Base-by-base conservation (phyloP, 1,139 yeast genomes). In the Diutina neorugosa region DNA sequence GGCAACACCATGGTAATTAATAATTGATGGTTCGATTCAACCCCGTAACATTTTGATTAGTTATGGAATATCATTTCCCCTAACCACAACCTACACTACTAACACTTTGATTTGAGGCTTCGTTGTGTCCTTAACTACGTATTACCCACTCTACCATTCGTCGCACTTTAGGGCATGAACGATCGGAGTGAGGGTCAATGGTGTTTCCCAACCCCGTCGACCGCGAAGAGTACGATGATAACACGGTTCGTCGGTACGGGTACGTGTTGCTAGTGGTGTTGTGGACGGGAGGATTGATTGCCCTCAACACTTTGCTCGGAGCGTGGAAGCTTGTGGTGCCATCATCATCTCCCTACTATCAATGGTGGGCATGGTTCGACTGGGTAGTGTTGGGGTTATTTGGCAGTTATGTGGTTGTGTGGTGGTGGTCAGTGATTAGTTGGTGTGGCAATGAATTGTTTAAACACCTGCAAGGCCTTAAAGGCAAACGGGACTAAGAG, bases 361-460 rank as follows among this genome's bases (percentile, higher is more conserved):
- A 7, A n/a, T 46, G 50, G 50, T 46, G 16, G 20, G 37, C n/a
- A 12, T 46, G 50, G 50, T 46, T 46, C 9, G 50, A 46, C 14
- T 46, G 40, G 40, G 25, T 46, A 19, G 50, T 46, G 41, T 16
- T 46, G 40, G 50, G 23, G 12, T 16, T 27, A 16, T 46, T 46
- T 46, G 50, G 37, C n/a, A 12, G 40, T 11, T 46, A 46, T 19
- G 50, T 46, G 23, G 50, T 46, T 7, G 27, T 27, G 4, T 46
- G 50, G 50, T 46, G 50, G 50, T 46, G 50, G 50, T 25, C 50
- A 16, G 41, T 46, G 21, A 46, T 46, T 19, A 46, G 50, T 18
- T 46, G 50, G 50, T 46, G 50, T 27, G 50, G 50, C 7, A 46
- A 27, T 16, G 50, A 46, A 18, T 18, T 46, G 11, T 46, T 46